Percentiles rank a stretch among this genome's conserved stretches.
These are phyloP conservation scores for Fusarium temperatum DNA, from an alignment of 2,329 filamentous ascomycete species.

Conservation along the genomic window DNA sequence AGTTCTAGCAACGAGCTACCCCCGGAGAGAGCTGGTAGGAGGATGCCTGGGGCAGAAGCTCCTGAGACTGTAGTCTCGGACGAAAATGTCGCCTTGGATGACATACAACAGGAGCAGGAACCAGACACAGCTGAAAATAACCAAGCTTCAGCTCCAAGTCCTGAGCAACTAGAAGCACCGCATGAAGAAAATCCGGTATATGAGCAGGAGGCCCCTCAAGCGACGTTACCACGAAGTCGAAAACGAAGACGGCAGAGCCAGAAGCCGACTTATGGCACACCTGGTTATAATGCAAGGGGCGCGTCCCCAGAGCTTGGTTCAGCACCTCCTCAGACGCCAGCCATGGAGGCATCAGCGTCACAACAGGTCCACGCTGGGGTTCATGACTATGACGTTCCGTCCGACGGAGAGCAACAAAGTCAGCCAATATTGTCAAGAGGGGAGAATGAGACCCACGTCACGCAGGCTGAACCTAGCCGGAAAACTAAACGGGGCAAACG, in stretches of 20 bases:
- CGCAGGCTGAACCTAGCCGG: background rate
- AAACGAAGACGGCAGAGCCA: slow-evolving; percentile 13
- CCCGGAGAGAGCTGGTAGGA: background rate
- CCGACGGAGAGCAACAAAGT: background rate
- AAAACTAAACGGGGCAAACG: background rate
- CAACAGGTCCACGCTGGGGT: background rate
- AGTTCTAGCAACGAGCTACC: background rate
- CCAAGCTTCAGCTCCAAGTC: background rate
- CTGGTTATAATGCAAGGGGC: background rate
- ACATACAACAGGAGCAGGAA: background rate
- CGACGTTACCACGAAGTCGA: background rate
- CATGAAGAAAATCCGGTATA: background rate
- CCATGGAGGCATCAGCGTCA: background rate
- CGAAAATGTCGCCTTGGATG: background rate
- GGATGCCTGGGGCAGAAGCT: background rate
- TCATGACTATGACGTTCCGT: background rate
- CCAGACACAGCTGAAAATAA: background rate
- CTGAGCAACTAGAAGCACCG: background rate
- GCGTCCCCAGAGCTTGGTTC: slow-evolving; percentile 27
- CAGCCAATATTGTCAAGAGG: background rate
- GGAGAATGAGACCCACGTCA: background rate
- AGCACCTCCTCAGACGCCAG: background rate
- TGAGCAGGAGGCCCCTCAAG: background rate
- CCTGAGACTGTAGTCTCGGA: background rate
- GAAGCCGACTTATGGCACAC: slow-evolving; percentile 14